Evolutionary conservation across 305 asterid species (phyloP).

Genomic region (Striga hermonthica): DNA sequence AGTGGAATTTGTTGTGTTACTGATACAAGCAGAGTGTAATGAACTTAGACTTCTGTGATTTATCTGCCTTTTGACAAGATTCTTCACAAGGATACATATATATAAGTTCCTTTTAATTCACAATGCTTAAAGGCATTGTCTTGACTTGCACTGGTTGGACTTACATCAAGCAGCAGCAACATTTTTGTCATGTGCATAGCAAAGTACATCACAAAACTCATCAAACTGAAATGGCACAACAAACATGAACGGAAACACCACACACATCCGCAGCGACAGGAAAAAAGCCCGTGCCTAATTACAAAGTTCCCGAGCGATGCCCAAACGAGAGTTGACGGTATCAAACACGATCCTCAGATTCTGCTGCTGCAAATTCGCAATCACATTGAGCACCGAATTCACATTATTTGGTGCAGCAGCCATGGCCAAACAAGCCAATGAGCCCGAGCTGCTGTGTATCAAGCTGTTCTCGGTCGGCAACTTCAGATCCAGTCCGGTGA

Average conservation of each 20-base stretch:
- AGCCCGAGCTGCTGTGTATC: slow-evolving; percentile 85
- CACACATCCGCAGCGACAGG: background rate
- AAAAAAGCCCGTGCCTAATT: slow-evolving; percentile 38
- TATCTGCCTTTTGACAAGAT: too few species aligned
- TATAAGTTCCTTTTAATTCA: background rate
- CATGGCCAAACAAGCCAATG: slow-evolving; percentile 86
- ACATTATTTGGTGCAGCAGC: slow-evolving; percentile 76
- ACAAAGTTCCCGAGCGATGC: slow-evolving; percentile 85
- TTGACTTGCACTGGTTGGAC: background rate
- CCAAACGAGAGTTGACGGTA: slow-evolving; percentile 62
- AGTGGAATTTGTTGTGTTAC: too few species aligned
- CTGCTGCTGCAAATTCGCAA: slow-evolving; percentile 97
- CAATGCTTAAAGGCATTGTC: background rate
- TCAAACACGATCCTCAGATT: slow-evolving; percentile 85
- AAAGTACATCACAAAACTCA: background rate
- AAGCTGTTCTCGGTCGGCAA: slow-evolving; percentile 78
- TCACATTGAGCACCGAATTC: slow-evolving; percentile 74
- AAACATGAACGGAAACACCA: background rate
- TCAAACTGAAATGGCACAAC: background rate
- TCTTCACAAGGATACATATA: too few species aligned
- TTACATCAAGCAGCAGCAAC: background rate
- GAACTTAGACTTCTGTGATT: too few species aligned
- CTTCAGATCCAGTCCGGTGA: slow-evolving; percentile 64
- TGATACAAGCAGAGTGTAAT: too few species aligned
- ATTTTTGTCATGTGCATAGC: background rate